Percentiles rank a stretch among this genome's conserved stretches.
Evolutionary conservation across 1,284 basidiomycete genomes (phyloP).

Genomic region (Marasmius tenuissimus): DNA sequence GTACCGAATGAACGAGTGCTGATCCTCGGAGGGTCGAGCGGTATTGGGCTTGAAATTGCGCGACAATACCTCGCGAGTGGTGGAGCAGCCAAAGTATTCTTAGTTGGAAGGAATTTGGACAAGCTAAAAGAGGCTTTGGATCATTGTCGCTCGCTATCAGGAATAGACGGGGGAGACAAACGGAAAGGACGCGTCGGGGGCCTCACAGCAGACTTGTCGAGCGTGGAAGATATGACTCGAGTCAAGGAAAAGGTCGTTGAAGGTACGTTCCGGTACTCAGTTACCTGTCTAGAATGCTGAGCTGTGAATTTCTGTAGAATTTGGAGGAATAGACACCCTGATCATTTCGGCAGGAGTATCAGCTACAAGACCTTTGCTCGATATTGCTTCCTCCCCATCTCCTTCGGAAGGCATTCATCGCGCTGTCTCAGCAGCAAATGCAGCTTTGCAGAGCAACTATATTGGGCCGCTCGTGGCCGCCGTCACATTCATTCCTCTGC

Average conservation of each 20-base stretch:
- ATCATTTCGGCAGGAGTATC: constrained; percentile 87
- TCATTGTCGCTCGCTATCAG: constrained; percentile 50
- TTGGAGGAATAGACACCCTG: constrained; percentile 83
- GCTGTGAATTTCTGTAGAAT: constrained; percentile 45
- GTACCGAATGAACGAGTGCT: constrained; percentile 1
- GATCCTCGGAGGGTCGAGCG: constrained; percentile 80
- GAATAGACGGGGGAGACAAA: neutral
- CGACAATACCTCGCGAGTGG: constrained; percentile 73
- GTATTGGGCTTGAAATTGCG: constrained; percentile 80
- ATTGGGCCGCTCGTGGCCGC: constrained; percentile 64
- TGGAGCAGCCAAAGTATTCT: constrained; percentile 58
- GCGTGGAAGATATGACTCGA: constrained; percentile 66
- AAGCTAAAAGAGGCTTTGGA: constrained; percentile 59
- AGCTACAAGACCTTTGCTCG: constrained; percentile 76
- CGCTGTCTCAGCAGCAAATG: constrained; percentile 51
- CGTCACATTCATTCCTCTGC: constrained; percentile 74
- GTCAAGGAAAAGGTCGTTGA: constrained; percentile 56
- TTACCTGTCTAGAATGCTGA: neutral
- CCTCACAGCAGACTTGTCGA: constrained; percentile 65
- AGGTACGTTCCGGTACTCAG: constrained; percentile 42
- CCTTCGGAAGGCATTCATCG: constrained; percentile 48
- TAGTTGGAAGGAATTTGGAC: constrained; percentile 70
- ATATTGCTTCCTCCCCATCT: constrained; percentile 54
- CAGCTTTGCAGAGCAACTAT: constrained; percentile 63
- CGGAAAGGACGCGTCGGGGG: constrained; percentile 33